A percentile compares a stretch with the other conserved stretches of the same genome.
These are phyloP conservation scores for Ophiostoma australiae DNA, from an alignment of 2,329 filamentous ascomycete genomes.

Conservation along the genomic window DNA sequence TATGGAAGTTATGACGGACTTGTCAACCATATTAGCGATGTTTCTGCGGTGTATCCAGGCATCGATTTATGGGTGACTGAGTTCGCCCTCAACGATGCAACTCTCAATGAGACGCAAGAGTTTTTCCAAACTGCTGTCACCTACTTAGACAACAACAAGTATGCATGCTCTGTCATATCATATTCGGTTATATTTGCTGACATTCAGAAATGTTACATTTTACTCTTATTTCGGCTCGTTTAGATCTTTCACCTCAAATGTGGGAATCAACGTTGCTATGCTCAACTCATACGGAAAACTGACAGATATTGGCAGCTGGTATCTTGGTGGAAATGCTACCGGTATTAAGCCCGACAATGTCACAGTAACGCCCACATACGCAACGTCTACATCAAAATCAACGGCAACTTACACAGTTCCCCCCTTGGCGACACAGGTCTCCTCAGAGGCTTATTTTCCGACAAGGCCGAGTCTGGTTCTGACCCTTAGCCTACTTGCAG, in stretches of 20 bases:
- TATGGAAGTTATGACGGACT: conserved; percentile 65
- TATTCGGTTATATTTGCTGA: not conserved
- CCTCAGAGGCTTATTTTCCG: not conserved
- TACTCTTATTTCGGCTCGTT: conserved; percentile 77
- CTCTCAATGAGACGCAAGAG: conserved; percentile 51
- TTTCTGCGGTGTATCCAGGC: conserved; percentile 48
- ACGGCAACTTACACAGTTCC: conserved; percentile 15
- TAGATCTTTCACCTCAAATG: conserved; percentile 62
- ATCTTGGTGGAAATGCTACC: conserved; percentile 54
- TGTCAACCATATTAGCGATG: conserved; percentile 59
- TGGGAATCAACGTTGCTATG: conserved; percentile 67
- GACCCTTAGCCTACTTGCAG: not conserved
- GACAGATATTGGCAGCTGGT: conserved; percentile 72
- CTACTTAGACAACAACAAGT: conserved; percentile 57
- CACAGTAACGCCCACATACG: conserved; percentile 4
- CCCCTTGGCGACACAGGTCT: conserved; percentile 1
- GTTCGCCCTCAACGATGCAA: conserved; percentile 58
- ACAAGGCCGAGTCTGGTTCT: not conserved
- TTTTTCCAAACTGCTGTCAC: conserved; percentile 64
- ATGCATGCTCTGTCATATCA: conserved; percentile 28
- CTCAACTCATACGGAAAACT: conserved; percentile 61
- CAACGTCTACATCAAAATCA: not conserved
- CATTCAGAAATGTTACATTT: conserved; percentile 48
- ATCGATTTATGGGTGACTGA: conserved; percentile 72
- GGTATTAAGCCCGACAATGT: conserved; percentile 37